Evolutionary conservation across 495 filamentous ascomycete genomes (phyloP).

Genomic region (Xylaria flabelliformis): DNA sequence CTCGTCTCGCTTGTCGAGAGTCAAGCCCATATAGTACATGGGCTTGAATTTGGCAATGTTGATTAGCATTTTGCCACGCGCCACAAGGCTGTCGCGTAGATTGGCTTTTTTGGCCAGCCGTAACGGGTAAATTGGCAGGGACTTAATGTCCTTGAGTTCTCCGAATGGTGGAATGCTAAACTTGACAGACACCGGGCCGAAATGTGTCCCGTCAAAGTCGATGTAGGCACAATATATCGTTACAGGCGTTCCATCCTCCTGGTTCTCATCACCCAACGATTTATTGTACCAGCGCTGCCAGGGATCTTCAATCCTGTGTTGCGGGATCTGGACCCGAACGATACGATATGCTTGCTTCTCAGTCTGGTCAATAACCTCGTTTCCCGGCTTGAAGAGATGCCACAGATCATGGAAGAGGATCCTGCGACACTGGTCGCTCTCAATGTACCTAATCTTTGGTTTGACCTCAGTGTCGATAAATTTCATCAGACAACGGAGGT

Average conservation of each 20-base stretch:
- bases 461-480: not conserved
- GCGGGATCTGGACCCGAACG: slow-evolving; percentile 32
- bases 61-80: slow-evolving; percentile 35
- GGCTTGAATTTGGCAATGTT: slow-evolving; percentile 27
- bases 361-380: slow-evolving; percentile 37
- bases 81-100: slow-evolving; percentile 37
- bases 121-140: slow-evolving; percentile 38
- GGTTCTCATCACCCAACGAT: too few relatives aligned
- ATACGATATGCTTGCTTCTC: slow-evolving; percentile 41
- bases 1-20: slow-evolving; percentile 42
- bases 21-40: slow-evolving; percentile 46
- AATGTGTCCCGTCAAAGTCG: slow-evolving; percentile 49
- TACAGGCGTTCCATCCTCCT: slow-evolving; percentile 25
- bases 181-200: slow-evolving; percentile 44
- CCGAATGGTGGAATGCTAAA: slow-evolving; percentile 24
- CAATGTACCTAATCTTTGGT: not conserved
- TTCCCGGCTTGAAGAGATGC: slow-evolving; percentile 50
- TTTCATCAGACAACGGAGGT: not conserved
- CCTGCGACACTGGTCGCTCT: slow-evolving; percentile 27
- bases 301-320: slow-evolving; percentile 30
- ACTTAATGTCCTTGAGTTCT: not conserved
- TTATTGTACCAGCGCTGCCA: slow-evolving; percentile 27
- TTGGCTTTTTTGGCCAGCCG: slow-evolving; percentile 32
- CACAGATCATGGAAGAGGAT: slow-evolving; percentile 51
- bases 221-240: slow-evolving; percentile 45